A percentile compares a stretch with the other conserved stretches of the same genome.
Evolutionary conservation across 2,329 filamentous ascomycete genomes (phyloP).

Genomic region (Colletotrichum paranaense): DNA sequence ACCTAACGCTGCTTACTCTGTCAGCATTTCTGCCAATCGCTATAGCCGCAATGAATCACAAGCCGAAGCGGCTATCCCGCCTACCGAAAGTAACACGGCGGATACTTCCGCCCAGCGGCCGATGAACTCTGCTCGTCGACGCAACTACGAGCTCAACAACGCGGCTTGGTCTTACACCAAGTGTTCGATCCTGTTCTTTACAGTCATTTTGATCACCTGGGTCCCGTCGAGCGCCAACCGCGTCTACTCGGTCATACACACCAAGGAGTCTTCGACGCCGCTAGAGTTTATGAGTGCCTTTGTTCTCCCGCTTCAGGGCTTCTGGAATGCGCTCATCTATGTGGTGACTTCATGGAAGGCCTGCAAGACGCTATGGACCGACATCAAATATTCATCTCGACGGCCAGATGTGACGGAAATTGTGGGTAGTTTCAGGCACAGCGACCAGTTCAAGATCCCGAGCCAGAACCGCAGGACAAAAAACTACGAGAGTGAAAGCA

Average conservation of each 20-base stretch:
- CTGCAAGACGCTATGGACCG: conserved; percentile 60
- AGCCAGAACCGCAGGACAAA: conserved; percentile 41
- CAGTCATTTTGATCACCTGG: conserved; percentile 78
- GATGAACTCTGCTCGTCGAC: conserved; percentile 46
- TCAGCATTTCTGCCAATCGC: conserved; percentile 54
- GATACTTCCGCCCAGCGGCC: conserved; percentile 38
- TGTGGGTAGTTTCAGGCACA: conserved; percentile 40
- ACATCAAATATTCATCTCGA: conserved; percentile 45
- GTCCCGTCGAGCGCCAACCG: conserved; percentile 83
- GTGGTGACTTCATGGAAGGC: conserved; percentile 75
- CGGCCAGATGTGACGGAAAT: conserved; percentile 49
- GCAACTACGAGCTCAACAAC: conserved; percentile 65
- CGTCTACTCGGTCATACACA: conserved; percentile 74
- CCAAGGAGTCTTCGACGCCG: conserved; percentile 61
- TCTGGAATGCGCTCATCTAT: conserved; percentile 88
- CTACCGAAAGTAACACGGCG: conserved; percentile 41
- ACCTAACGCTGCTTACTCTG: conserved; percentile 49
- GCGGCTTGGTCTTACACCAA: conserved; percentile 78
- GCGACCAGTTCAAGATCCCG: conserved; percentile 46
- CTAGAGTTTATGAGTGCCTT: conserved; percentile 78
- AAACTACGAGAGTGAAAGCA: conserved; percentile 61
- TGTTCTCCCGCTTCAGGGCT: conserved; percentile 83
- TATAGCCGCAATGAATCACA: conserved; percentile 39
- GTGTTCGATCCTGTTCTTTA: conserved; percentile 77
- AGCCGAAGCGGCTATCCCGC: conserved; percentile 40